Percentiles rank a stretch among this genome's conserved stretches.
phyloP scores from a whole-genome alignment of 306 rosid species.

The Cucurbita moschata region DNA sequence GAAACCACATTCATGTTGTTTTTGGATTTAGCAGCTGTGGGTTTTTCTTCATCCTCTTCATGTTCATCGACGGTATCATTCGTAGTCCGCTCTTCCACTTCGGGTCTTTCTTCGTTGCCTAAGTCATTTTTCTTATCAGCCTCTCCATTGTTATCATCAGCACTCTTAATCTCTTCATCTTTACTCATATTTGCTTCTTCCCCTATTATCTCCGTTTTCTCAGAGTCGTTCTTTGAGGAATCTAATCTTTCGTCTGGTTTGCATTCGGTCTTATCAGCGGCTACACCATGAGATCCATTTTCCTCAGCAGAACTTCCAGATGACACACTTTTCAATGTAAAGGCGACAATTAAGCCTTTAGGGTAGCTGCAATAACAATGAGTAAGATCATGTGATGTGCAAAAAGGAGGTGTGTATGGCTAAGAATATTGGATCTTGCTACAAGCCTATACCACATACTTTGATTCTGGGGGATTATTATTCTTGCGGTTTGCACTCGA shows the following conservation, averaged over 20 bases:
- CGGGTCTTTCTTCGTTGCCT: slow-evolving; percentile 25
- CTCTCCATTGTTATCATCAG: slow-evolving; percentile 14
- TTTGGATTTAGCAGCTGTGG: slow-evolving; percentile 27
- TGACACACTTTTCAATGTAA: slow-evolving; percentile 36
- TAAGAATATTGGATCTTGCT: not conserved
- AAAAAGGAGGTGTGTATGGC: not conserved
- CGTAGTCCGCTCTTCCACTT: slow-evolving; percentile 20
- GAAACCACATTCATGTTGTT: slow-evolving; percentile 61
- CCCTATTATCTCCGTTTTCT: slow-evolving; percentile 1
- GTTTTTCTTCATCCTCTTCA: slow-evolving; percentile 25
- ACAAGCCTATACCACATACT: slow-evolving; percentile 24
- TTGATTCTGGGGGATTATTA: slow-evolving; percentile 24
- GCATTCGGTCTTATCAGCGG: slow-evolving; percentile 9
- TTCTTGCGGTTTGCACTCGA: slow-evolving; percentile 22
- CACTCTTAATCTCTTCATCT: slow-evolving; percentile 18
- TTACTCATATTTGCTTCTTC: slow-evolving; percentile 13
- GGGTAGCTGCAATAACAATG: slow-evolving; percentile 52
- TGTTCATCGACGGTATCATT: slow-evolving; percentile 19
- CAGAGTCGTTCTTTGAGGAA: slow-evolving; percentile 13
- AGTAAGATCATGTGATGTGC: slow-evolving; percentile 6
- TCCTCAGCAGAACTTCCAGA: slow-evolving; percentile 24
- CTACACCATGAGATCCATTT: slow-evolving; percentile 20
- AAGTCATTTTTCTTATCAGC: slow-evolving; percentile 15
- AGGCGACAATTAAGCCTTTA: slow-evolving; percentile 69
- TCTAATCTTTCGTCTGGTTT: slow-evolving; percentile 15